Percentiles rank a stretch among this genome's conserved stretches.
These are phyloP conservation scores for Peronosclerospora sorghi DNA, from an alignment of 352 stramenopile genomes.

Conservation along the genomic window DNA sequence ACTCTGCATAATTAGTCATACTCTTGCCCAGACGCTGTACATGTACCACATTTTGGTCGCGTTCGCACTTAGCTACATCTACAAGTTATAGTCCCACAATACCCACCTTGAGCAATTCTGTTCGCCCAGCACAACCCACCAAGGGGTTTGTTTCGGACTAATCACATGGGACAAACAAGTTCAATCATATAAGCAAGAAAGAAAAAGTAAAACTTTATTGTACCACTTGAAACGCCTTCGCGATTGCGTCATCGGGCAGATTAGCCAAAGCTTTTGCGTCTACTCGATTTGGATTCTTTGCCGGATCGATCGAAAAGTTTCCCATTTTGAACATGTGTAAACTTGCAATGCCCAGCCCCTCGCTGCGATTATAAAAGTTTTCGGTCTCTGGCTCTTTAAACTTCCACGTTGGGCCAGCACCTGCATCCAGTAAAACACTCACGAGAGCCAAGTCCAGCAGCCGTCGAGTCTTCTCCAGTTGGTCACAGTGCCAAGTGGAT, in stretches of 20 bases:
- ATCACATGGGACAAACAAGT: neutral
- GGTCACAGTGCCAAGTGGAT: slow-evolving; percentile 35
- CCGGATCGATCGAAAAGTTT: slow-evolving; percentile 50
- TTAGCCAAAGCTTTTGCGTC: slow-evolving; percentile 49
- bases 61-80: neutral
- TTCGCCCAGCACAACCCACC: slow-evolving; percentile 58
- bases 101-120: slow-evolving; percentile 56
- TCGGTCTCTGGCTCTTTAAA: slow-evolving; percentile 60
- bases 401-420: slow-evolving; percentile 55
- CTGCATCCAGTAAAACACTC: slow-evolving; percentile 71
- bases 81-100: neutral
- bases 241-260: slow-evolving; percentile 48
- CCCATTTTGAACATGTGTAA: slow-evolving; percentile 78
- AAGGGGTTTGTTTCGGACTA: slow-evolving; percentile 55
- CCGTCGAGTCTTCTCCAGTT: slow-evolving; percentile 39
- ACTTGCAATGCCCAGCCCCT: slow-evolving; percentile 71
- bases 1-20: slow-evolving; percentile 65
- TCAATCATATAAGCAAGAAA: neutral
- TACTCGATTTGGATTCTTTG: slow-evolving; percentile 29
- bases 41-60: slow-evolving; percentile 4
- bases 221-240: slow-evolving; percentile 76
- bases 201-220: neutral
- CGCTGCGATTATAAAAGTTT: slow-evolving; percentile 58
- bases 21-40: slow-evolving; percentile 46
- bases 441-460: slow-evolving; percentile 70